Percentiles rank a stretch among this genome's conserved stretches.
phyloP scores from a whole-genome alignment of 257 asterid species.

The Nicotiana obtusifolia region DNA sequence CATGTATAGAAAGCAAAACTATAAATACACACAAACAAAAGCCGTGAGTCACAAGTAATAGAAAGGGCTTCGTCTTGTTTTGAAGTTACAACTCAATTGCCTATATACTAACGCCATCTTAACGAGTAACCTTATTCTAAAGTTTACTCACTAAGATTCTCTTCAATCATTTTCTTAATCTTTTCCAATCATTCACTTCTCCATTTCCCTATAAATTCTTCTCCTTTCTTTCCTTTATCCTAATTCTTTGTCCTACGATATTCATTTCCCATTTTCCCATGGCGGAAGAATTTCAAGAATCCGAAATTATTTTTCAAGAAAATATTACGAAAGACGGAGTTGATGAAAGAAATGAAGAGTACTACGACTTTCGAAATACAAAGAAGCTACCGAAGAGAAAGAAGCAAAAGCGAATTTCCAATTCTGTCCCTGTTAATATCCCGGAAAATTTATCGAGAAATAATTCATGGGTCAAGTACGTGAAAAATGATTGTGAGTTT shows the following conservation, averaged over 20 bases:
- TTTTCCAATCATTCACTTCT: not conserved
- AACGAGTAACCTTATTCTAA: too few species aligned
- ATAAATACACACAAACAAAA: not conserved
- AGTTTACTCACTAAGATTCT: too few species aligned
- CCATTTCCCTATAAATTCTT: constrained; percentile 3
- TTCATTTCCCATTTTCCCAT: not conserved
- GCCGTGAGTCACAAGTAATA: constrained; percentile 6
- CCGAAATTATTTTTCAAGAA: constrained; percentile 10
- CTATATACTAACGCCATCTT: too few species aligned
- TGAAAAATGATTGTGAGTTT: not conserved
- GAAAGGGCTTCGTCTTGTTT: not conserved
- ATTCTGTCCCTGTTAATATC: constrained; percentile 9
- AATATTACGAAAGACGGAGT: not conserved
- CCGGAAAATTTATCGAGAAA: not conserved
- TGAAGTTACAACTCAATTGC: not conserved
- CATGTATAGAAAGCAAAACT: not conserved
- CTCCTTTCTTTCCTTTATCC: not conserved
- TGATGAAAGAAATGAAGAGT: not conserved
- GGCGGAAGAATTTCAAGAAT: constrained; percentile 21
- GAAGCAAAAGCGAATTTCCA: not conserved
- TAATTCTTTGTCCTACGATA: not conserved
- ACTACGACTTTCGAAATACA: not conserved
- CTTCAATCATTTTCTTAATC: too few species aligned
- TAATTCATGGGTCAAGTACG: constrained; percentile 11
- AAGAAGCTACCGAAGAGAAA: not conserved